Base-by-base conservation (phyloP, 2,329 filamentous ascomycete species). In the Paecilomyces sp. region DNA sequence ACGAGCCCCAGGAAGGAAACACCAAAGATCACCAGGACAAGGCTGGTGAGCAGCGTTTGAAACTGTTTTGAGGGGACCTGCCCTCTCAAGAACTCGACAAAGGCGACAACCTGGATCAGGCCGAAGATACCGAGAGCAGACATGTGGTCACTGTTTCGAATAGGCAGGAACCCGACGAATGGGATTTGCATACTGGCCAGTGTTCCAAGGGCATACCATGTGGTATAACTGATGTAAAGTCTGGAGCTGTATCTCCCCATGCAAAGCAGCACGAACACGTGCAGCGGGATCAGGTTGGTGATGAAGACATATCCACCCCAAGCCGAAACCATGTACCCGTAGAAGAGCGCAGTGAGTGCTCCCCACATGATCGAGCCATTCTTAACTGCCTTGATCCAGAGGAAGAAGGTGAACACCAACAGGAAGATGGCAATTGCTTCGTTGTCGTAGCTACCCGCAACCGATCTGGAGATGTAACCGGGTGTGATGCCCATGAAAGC, bases 271-370 rank as follows among this genome's bases (percentile, higher is more conserved):
- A 96, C 91, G 68, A 99, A 92, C 7, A 91, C 88, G 77, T 99
- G 94, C 66, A 99, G 85, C 41, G 94, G 94, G 61, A 99, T 87
- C 77, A 99, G 80, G 75, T 96, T 97, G 62, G 95, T 99, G 73
- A 99, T 99, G 85, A 99, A 99, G 70, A 96, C 94, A 76, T 99
- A 99, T 72, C 94, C 94, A 83, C 94, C 94, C 94, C 94, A 99
- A 18, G 95, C 96, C 55, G 93, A 94, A 65, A 99, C 94, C 94
- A 99, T 99, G 86, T 99, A 99, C 72, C 94, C 94, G 78, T 99
- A 99, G 80, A 95, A 97, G 58, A 99, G 83, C 52, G 94, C 94
- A 68, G 92, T 94, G 63, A 97, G 82, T 41, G 91, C 92, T 68
- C 92, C 93, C 93, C 93, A 99, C 77, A 97, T 90, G 75, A 96